Percentiles rank a stretch among this genome's conserved stretches.
Conservation (phyloP, 2,329 filamentous ascomycete species). For the Neophaeococcomyces aloes region DNA sequence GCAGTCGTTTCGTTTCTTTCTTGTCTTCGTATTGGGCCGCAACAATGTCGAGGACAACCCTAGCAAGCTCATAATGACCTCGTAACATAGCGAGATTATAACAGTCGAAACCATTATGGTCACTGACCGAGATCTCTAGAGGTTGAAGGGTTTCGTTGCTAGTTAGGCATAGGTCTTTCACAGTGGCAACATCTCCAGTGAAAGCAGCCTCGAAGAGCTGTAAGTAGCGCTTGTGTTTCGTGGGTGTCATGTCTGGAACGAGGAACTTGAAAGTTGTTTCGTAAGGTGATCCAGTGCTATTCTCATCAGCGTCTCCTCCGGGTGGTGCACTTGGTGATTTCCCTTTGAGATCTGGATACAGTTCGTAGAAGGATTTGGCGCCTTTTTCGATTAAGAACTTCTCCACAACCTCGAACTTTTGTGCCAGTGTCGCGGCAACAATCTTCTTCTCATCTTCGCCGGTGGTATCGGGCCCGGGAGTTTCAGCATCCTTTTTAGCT, state of each 20-base stretch:
- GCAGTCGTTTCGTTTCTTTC: conserved; percentile 33
- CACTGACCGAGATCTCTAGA: conserved; percentile 52
- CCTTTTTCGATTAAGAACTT: conserved; percentile 44
- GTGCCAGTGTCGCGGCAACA: conserved; percentile 43
- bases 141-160: conserved; percentile 50
- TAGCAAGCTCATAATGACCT: conserved; percentile 55
- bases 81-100: conserved; percentile 59
- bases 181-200: conserved; percentile 54
- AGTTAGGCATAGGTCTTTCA: conserved; percentile 54
- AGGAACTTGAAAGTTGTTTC: conserved; percentile 43
- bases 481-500: conserved; percentile 29
- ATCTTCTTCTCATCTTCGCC: conserved; percentile 44
- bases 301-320: background rate
- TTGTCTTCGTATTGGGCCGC: conserved; percentile 56
- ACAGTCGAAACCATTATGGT: conserved; percentile 44
- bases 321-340: conserved; percentile 4
- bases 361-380: conserved; percentile 56
- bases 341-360: conserved; percentile 43
- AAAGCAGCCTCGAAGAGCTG: conserved; percentile 56
- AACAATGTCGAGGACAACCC: conserved; percentile 58
- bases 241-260: conserved; percentile 41
- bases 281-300: conserved; percentile 29
- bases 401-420: conserved; percentile 47
- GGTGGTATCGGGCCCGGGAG: too few species aligned
- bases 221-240: conserved; percentile 49